phyloP scores from a whole-genome alignment of 2,329 filamentous ascomycete species.

The Calonectria fujianensis region DNA sequence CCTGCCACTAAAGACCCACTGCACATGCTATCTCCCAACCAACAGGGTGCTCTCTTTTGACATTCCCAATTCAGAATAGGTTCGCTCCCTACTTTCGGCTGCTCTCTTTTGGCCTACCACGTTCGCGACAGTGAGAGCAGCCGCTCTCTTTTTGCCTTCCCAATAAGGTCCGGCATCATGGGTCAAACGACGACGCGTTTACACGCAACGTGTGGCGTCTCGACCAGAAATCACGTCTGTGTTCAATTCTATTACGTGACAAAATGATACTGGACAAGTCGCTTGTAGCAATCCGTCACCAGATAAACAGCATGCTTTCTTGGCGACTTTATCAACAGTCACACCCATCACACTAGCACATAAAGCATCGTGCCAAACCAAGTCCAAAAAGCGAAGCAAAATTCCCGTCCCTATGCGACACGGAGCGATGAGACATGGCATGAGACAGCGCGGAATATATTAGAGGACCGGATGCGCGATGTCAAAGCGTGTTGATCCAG shows the following conservation, averaged over 20 bases:
- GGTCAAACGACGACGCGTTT: neutral
- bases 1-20: neutral
- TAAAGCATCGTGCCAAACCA: too few species aligned
- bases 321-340: too few species aligned
- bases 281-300: neutral
- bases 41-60: constrained; percentile 7
- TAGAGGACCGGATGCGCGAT: too few species aligned
- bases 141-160: constrained; percentile 5
- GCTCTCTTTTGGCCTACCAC: constrained; percentile 16
- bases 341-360: too few species aligned
- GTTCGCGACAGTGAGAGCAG: neutral
- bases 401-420: too few species aligned
- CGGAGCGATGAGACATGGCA: too few species aligned
- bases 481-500: too few species aligned
- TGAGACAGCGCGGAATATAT: too few species aligned
- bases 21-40: neutral
- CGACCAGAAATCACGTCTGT: neutral
- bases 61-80: neutral
- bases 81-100: neutral
- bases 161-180: neutral
- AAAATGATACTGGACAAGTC: too few species aligned
- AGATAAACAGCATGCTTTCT: too few species aligned
- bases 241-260: neutral
- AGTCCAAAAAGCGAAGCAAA: too few species aligned
- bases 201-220: neutral